A percentile compares a stretch with the other conserved stretches of the same genome.
Conservation (phyloP, 768 basidiomycete genomes). For the Kwoniella dejecticola region DNA sequence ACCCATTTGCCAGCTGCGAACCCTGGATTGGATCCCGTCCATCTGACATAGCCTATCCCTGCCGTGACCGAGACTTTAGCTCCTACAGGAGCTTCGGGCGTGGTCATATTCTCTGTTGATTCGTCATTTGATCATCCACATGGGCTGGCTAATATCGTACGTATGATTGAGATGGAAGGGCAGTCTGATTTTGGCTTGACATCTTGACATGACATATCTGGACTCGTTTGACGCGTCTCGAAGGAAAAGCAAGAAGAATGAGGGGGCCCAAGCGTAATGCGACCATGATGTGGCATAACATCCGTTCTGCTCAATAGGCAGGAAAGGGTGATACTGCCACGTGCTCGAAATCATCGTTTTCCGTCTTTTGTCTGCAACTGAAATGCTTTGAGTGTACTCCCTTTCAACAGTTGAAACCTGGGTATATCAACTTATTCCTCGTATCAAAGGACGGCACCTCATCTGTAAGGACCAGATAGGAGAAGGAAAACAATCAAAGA, state of each 20-base stretch:
- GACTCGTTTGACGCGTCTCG: slow-evolving; percentile 13
- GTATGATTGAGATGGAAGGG: too few species aligned
- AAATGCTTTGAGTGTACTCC: too few species aligned
- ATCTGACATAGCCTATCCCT: slow-evolving; percentile 82
- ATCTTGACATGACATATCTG: too few species aligned
- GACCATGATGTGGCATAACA: slow-evolving; percentile 12
- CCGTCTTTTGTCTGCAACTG: slow-evolving; percentile 3
- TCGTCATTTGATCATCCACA: neutral
- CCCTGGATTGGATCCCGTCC: slow-evolving; percentile 72
- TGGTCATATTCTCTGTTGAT: slow-evolving; percentile 35
- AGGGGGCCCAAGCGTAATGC: slow-evolving; percentile 3
- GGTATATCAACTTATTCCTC: too few species aligned
- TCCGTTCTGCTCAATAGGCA: neutral
- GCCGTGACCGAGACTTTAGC: slow-evolving; percentile 77
- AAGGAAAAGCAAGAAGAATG: neutral
- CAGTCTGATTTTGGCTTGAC: too few species aligned
- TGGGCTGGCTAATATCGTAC: neutral
- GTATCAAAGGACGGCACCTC: neutral
- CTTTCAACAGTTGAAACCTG: too few species aligned
- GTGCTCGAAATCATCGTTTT: slow-evolving; percentile 23
- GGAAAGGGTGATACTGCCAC: slow-evolving; percentile 11
- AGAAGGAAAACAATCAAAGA: neutral
- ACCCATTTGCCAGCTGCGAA: slow-evolving; percentile 93
- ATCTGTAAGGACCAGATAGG: neutral
- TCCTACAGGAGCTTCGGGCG: slow-evolving; percentile 60